Conservation (phyloP, 495 filamentous ascomycete species). For the Tetracladium marchalianum region DNA sequence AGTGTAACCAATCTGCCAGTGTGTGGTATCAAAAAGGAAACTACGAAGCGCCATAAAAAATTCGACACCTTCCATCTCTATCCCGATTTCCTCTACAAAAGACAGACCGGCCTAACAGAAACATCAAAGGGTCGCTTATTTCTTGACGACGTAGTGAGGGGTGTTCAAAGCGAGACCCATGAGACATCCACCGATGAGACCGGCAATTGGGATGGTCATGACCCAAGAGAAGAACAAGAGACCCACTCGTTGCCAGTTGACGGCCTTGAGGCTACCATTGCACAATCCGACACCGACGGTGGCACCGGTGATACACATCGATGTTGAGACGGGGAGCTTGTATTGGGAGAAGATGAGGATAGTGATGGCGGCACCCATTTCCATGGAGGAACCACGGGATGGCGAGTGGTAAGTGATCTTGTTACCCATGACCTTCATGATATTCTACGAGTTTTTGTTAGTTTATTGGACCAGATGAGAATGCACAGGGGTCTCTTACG, state of each 20-base stretch:
- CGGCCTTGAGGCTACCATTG: conserved; percentile 43
- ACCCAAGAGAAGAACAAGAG: conserved; percentile 51
- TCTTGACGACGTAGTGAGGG: conserved; percentile 20
- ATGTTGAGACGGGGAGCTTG: conserved; percentile 46
- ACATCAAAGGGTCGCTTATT: too few species aligned
- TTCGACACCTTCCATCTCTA: too few species aligned
- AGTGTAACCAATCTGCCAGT: too few species aligned
- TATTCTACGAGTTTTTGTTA: conserved; percentile 27
- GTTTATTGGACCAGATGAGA: too few species aligned
- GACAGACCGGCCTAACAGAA: too few species aligned
- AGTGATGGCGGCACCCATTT: conserved; percentile 59
- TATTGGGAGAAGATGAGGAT: conserved; percentile 56
- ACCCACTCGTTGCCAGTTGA: conserved; percentile 51
- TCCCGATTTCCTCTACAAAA: too few species aligned
- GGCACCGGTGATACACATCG: conserved; percentile 52
- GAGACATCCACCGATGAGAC: conserved; percentile 44
- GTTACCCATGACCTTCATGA: conserved; percentile 57
- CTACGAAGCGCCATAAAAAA: too few species aligned
- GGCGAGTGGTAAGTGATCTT: conserved; percentile 60
- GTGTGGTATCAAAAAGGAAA: too few species aligned
- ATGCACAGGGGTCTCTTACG: not conserved
- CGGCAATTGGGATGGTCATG: conserved; percentile 46
- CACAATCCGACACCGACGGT: conserved; percentile 54
- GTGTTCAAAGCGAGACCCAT: conserved; percentile 51
- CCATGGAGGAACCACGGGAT: conserved; percentile 57